Evolutionary conservation across 1,139 yeast species (phyloP), one percentile per base, ranked within the genome.

Genomic region (Suhomyces anneliseae): DNA sequence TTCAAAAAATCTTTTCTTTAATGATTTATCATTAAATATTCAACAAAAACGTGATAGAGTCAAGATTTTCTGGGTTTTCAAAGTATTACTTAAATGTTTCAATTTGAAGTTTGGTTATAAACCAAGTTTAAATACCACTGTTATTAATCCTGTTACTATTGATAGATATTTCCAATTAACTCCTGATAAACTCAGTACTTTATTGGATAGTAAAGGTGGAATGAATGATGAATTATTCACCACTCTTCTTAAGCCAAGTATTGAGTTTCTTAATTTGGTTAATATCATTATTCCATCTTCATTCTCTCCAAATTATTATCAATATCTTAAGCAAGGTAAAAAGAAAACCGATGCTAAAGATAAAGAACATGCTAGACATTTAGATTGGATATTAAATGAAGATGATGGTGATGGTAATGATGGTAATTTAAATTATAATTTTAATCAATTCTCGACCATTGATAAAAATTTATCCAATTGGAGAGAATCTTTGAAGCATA

Each of bases 51-150:
- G 81, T 46, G 78, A 78, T 50, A 66, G 87, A 56, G 78, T 82
- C 15, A 82, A 81, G 57, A 67, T 81, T 19, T 83, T 79, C 54
- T 82, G 88, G 88, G 79, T 78, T 24, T 81, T 77, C 57, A 78
- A 78, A 50, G 78, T 81, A 3, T 65, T 82, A 34, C 66, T 77
- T 36, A 76, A 79, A 55, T 72, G 82, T 48, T 75, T 79, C 52
- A 76, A 80, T 48, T 63, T 75, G 49, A 75, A 76, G 54, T 74
- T 79, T 53, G 80, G 82, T 1, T 71, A 75, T 50, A 73, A 75
- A 51, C 80, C 80, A 2, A 71, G 77, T 52, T 64, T 73, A 45
- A 75, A 74, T 50, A 75, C 79, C 7, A 75, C 80, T 0, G 79
- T 75, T 10, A 74, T 75, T 36, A 76, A 76, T 48, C 81, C 81